Evolutionary conservation across 768 basidiomycete genomes (phyloP).

Genomic region (Chalciporus sphaerocephalus): DNA sequence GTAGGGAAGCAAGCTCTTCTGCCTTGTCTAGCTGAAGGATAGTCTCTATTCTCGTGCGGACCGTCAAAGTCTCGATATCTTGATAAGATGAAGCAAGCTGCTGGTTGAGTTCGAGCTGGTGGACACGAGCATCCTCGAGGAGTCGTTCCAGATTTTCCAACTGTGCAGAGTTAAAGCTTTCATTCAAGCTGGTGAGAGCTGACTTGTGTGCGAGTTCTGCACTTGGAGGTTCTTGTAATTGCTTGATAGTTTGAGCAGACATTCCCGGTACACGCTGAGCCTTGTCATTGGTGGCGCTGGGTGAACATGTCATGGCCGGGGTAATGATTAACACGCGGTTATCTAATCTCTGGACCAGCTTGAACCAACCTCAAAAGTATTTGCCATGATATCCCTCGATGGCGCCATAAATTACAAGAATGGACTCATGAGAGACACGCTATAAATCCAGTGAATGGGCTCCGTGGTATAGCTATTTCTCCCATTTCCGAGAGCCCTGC

Average conservation of each 20-base stretch:
- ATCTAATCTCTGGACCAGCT: conserved; percentile 25
- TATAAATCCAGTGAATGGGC: neutral
- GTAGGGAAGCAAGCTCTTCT: conserved; percentile 68
- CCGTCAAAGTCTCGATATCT: conserved; percentile 43
- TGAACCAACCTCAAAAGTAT: no score
- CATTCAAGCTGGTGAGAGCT: conserved; percentile 39
- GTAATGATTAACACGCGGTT: conserved; percentile 23
- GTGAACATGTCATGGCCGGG: neutral
- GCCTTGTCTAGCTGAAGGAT: conserved; percentile 55
- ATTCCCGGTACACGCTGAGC: conserved; percentile 19
- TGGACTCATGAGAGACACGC: neutral
- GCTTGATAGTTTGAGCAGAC: conserved; percentile 44
- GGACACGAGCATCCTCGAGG: conserved; percentile 41
- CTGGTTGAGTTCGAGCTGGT: conserved; percentile 38
- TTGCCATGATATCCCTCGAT: no score
- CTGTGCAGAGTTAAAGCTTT: conserved; percentile 47
- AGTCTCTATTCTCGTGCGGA: conserved; percentile 44
- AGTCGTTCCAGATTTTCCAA: conserved; percentile 44
- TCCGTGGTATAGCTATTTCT: neutral
- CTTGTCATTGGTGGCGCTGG: neutral
- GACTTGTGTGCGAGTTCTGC: conserved; percentile 35
- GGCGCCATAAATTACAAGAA: no score
- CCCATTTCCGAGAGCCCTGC: neutral
- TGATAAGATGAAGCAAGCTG: conserved; percentile 56
- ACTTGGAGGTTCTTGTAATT: conserved; percentile 48